Conservation (phyloP, 2,329 filamentous ascomycete genomes). For the Teratosphaeria gauchensis region DNA sequence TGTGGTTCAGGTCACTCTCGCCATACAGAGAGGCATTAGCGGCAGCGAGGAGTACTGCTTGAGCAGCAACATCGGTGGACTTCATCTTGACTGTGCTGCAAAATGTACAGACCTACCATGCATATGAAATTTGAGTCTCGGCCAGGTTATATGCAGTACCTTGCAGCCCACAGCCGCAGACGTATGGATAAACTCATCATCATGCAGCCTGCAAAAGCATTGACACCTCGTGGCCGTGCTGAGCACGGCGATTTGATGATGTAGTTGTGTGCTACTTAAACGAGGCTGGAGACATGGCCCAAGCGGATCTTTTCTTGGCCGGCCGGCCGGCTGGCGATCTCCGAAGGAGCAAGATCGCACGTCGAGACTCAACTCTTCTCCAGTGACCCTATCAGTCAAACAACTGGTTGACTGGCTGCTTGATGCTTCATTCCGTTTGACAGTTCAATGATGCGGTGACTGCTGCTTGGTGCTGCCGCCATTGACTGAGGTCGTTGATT, state of each 20-base stretch:
- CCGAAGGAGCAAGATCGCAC: neutral
- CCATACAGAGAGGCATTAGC: constrained; percentile 34
- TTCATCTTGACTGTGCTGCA: neutral
- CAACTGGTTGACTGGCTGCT: neutral
- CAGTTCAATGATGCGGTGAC: too few species aligned
- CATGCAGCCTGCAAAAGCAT: neutral
- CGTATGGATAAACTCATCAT: constrained; percentile 10
- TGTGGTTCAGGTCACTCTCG: constrained; percentile 46
- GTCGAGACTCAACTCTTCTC: neutral
- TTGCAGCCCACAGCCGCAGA: neutral
- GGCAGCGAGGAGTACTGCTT: constrained; percentile 8
- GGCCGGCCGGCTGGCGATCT: neutral
- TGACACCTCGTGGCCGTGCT: constrained; percentile 2
- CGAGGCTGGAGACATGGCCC: neutral
- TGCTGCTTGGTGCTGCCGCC: too few species aligned
- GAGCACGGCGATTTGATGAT: neutral
- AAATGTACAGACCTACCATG: neutral
- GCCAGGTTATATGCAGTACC: neutral
- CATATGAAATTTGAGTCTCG: neutral
- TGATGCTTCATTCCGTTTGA: too few species aligned
- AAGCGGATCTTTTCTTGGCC: neutral
- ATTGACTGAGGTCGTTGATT: too few species aligned
- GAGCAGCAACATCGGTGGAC: constrained; percentile 1
- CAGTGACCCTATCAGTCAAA: neutral
- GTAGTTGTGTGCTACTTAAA: neutral